Evolutionary conservation across 345 rosid species (phyloP), one percentile per base, ranked within the genome.

Genomic region (Eutrema yunnanense): DNA sequence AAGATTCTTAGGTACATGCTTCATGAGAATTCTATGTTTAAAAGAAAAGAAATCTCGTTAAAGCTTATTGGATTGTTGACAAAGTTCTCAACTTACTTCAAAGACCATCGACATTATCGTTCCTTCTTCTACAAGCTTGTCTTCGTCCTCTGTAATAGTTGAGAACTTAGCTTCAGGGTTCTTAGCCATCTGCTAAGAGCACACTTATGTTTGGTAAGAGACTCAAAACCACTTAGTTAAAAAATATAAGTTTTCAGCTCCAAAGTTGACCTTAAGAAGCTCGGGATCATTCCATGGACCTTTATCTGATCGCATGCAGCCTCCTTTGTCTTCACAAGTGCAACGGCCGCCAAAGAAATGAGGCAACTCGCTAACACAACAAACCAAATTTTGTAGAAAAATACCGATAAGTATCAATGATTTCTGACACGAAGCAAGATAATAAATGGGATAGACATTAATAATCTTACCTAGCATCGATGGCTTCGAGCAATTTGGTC

Each of bases 211-310:
- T 60, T 62, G 43, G 51, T 69, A 54, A 54, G 46, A 46, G 32
- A 47, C 53, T 62, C 10, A 19, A 32, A 46, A 6, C 0, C 27
- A 10, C 0, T 29, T 48, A 26, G 19, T 37, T 6, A 8, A 2
- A 42, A 53, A 22, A 22, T n/a, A 62, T 3, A 68, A 42, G 8
- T 5, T 13, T 47, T 57, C 43, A 49, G 71, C 6, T 53, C 5
- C 9, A 55, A 61, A 58, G 37, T 65, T 64, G 49, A 92, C 99
- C 95, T 86, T 87, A 69, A 87, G 70, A 69, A 92, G 81, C 60
- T 86, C 92, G 14, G 87, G 89, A 80, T 92, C 90, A 76, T 88
- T 92, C 99, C 99, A 96, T 49, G 98, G 99, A 41, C 99, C 99
- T 83, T 96, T 92, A 70, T 96, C 98, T 64, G 99, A 96, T 30